A percentile compares a stretch with the other conserved stretches of the same genome.
Evolutionary conservation across 371 early-diverging fungal genomes (phyloP).

Genomic region (Mortierella sp.): DNA sequence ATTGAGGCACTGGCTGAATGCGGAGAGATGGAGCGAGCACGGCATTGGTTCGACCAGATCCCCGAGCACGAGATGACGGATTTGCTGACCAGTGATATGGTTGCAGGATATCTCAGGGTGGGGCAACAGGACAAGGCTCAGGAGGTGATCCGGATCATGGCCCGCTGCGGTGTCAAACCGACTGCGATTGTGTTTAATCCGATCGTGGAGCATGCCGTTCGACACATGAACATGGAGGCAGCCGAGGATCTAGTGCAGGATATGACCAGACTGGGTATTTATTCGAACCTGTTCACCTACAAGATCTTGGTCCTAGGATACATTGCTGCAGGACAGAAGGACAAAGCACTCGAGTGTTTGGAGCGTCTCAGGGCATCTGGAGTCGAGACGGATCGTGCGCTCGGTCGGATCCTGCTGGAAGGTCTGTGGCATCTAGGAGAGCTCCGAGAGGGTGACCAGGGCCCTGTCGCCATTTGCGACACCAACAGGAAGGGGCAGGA

Average conservation of each 20-base stretch:
- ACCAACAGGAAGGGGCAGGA: conserved; percentile 10
- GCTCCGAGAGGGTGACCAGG: conserved; percentile 28
- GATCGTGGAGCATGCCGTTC: conserved; percentile 38
- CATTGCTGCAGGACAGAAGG: conserved; percentile 28
- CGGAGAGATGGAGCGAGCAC: conserved; percentile 51
- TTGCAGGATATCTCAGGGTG: conserved; percentile 36
- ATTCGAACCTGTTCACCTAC: conserved; percentile 42
- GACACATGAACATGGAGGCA: conserved; percentile 39
- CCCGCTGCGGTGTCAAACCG: conserved; percentile 46
- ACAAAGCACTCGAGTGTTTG: conserved; percentile 40
- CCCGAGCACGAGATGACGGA: conserved; percentile 42
- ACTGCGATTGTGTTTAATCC: conserved; percentile 55
- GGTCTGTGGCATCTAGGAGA: conserved; percentile 29
- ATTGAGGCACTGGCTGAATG: conserved; percentile 45
- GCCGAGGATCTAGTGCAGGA: conserved; percentile 42
- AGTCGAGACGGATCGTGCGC: conserved; percentile 39
- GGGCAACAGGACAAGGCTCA: conserved; percentile 44
- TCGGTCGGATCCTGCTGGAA: conserved; percentile 40
- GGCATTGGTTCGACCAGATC: conserved; percentile 49
- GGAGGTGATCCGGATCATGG: conserved; percentile 55
- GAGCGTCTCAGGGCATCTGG: conserved; percentile 34
- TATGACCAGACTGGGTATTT: conserved; percentile 30
- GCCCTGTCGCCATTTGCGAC: conserved; percentile 12
- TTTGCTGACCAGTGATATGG: conserved; percentile 51
- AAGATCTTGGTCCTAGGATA: conserved; percentile 49